Evolutionary conservation across 352 stramenopile genomes (phyloP), one percentile per base, ranked within the genome.

Genomic region (Phytophthora capsici): DNA sequence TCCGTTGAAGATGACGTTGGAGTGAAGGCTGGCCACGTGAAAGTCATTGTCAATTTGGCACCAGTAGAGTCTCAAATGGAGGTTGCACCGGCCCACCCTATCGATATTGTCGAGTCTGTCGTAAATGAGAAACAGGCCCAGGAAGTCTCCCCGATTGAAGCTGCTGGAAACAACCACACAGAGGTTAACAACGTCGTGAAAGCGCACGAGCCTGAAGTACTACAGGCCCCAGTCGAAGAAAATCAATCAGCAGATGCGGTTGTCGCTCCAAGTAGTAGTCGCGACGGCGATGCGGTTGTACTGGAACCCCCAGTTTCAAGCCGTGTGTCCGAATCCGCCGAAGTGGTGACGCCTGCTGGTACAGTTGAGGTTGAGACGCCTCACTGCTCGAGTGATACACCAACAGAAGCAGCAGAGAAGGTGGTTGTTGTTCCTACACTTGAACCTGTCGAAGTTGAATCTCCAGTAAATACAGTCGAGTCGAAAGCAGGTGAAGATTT

Each of bases 341-440:
- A 72, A 50, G 57, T 72, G 14, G 58, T 72, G 44, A 72, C 64
- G 0, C 64, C 64, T 41, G 64, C 64, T 26, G 64, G 58, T 28
- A 72, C 57, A 40, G 52, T 72, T 23, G 64, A 64, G 23, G 58
- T 72, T 28, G 64, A 64, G 25, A 47, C 59, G 38, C 57, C 63
- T 26, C 7, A 6, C 5, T 28, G 5, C 6, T 6, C 23, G 7
- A 44, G 8, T 28, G 38, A 66, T 56, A 47, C 45, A 32, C n/a
- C 13, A 46, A 36, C 48, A 32, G 43, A 58, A 62, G 14, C 9
- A 49, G 43, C 17, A 3, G 43, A 57, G 19, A 57, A 68, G 16
- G 36, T 50, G 6, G 12, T 14, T 12, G 17, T 12, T n/a, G 23
- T 28, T 57, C 36, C 10, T n/a, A 41, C 37, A 16, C 56, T 26